These are phyloP conservation scores for Hyaloscypha finlandica DNA, from an alignment of 495 filamentous ascomycete genomes.

Conservation along the genomic window DNA sequence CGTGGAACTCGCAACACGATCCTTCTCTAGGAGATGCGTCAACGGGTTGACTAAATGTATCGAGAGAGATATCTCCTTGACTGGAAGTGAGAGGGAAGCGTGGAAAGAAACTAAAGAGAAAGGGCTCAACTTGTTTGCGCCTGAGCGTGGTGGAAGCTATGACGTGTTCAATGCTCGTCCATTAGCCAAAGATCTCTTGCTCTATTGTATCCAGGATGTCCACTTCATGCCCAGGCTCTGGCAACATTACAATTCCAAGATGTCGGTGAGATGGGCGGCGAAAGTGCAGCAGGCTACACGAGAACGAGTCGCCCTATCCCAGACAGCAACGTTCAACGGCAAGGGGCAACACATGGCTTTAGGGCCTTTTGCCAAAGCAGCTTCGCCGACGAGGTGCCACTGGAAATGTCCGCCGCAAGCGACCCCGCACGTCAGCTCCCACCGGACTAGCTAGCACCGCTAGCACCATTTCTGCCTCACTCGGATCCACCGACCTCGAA, in stretches of 20 bases:
- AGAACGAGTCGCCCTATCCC: slow-evolving; percentile 31
- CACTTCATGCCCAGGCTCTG: slow-evolving; percentile 42
- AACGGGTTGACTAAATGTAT: slow-evolving; percentile 47
- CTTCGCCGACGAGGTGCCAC: too few relatives aligned
- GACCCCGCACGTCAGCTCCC: too few relatives aligned
- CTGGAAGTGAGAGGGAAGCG: slow-evolving; percentile 9
- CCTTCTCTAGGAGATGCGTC: slow-evolving; percentile 32
- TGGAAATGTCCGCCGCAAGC: too few relatives aligned
- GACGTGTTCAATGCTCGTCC: slow-evolving; percentile 54
- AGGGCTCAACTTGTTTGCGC: slow-evolving; percentile 40
- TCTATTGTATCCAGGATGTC: slow-evolving; percentile 54
- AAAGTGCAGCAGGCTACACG: slow-evolving; percentile 7
- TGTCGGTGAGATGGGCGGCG: slow-evolving; percentile 31
- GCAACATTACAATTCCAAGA: slow-evolving; percentile 34
- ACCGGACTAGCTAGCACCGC: too few relatives aligned
- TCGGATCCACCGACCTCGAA: too few relatives aligned
- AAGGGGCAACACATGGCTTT: slow-evolving; percentile 25
- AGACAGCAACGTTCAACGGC: slow-evolving; percentile 14
- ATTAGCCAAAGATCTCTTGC: slow-evolving; percentile 41
- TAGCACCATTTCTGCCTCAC: too few relatives aligned
- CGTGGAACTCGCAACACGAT: slow-evolving; percentile 51
- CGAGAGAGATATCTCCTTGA: slow-evolving; percentile 36
- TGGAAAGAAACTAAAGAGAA: slow-evolving; percentile 48
- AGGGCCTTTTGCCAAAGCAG: too few relatives aligned
- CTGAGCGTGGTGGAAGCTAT: slow-evolving; percentile 46